Conservation (phyloP, 345 rosid species). For the Rhizophora mangle region DNA sequence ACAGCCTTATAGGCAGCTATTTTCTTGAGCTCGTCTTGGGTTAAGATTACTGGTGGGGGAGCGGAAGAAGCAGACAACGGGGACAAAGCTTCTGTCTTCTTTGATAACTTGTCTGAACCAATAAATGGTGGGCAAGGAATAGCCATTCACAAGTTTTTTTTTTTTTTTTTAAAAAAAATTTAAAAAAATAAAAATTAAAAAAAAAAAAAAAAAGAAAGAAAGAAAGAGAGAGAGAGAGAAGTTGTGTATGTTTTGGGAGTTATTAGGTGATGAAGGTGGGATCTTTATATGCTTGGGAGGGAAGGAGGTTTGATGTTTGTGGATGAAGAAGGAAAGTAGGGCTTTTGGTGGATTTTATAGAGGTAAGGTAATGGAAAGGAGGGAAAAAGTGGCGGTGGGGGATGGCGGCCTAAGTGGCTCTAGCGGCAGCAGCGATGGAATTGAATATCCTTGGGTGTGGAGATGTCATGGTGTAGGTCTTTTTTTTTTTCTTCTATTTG, state of each 20-base stretch:
- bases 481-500: no score
- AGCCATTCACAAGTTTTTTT: background rate
- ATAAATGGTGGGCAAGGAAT: constrained; percentile 11
- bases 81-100: background rate
- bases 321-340: background rate
- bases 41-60: constrained; percentile 32
- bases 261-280: background rate
- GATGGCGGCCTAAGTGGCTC: background rate
- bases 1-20: constrained; percentile 91
- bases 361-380: background rate
- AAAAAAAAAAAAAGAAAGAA: no score
- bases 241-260: background rate
- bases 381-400: background rate
- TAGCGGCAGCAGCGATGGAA: background rate
- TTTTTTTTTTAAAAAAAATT: background rate
- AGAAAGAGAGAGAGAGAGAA: no score
- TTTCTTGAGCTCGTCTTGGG: constrained; percentile 78
- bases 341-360: background rate
- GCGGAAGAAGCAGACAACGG: background rate
- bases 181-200: background rate
- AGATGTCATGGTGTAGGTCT: no score
- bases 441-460: no score
- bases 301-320: no score
- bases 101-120: constrained; percentile 7
- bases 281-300: no score